Percentiles rank a stretch among this genome's conserved stretches.
Evolutionary conservation across 306 rosid genomes (phyloP).

Genomic region (Prinsepia uniflora): DNA sequence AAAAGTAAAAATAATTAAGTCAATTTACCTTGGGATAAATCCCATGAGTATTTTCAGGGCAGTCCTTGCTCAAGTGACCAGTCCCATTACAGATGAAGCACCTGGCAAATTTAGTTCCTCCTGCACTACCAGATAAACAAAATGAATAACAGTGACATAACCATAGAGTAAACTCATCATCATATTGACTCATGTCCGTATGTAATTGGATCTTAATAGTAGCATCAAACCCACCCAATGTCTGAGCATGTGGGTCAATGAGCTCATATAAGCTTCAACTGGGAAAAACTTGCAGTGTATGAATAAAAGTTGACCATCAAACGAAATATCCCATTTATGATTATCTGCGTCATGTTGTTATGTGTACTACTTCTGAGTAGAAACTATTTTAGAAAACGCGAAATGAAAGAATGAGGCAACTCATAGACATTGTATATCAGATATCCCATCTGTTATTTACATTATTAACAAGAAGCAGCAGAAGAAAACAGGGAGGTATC

Average conservation of each 20-base stretch:
- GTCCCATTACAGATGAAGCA: slow-evolving; percentile 80
- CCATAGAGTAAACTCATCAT: background rate
- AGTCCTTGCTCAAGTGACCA: slow-evolving; percentile 89
- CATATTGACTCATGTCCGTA: background rate
- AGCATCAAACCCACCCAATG: background rate
- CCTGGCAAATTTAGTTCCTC: slow-evolving; percentile 83
- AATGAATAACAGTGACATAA: slow-evolving; percentile 11
- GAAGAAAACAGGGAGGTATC: no score
- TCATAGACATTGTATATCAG: no score
- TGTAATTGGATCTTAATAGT: background rate
- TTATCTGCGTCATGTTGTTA: no score
- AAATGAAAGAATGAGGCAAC: no score
- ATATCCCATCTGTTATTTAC: no score
- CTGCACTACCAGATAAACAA: slow-evolving; percentile 41
- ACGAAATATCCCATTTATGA: background rate
- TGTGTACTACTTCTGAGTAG: no score
- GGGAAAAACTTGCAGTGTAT: background rate
- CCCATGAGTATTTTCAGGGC: slow-evolving; percentile 82
- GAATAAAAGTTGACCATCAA: background rate
- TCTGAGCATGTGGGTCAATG: no score
- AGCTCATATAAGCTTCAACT: background rate
- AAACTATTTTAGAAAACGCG: no score
- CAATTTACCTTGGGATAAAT: slow-evolving; percentile 83
- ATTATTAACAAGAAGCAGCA: no score
- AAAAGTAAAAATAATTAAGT: background rate